Evolutionary conservation across 192 early-diverging fungal species (phyloP).

Genomic region (Radiomyces spectabilis): DNA sequence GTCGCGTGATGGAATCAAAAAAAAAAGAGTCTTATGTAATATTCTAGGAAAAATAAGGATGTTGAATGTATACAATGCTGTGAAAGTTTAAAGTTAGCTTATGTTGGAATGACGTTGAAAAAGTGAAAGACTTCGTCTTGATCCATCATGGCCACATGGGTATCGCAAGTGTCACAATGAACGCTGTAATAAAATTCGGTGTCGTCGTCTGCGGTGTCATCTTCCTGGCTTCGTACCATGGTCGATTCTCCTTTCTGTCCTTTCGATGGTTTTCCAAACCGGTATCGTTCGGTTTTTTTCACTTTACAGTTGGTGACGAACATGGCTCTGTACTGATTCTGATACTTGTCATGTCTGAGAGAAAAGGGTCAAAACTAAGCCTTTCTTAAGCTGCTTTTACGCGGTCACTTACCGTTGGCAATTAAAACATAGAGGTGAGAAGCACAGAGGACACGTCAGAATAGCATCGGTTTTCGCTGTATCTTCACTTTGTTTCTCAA

Average conservation of each 20-base stretch:
- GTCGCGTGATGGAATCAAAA: no score
- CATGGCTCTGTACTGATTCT: conserved; percentile 59
- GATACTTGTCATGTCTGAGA: conserved; percentile 47
- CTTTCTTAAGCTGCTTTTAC: no score
- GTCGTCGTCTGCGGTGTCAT: neutral
- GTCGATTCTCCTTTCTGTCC: neutral
- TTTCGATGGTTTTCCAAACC: conserved; percentile 23
- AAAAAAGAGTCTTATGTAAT: no score
- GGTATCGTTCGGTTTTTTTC: conserved; percentile 31
- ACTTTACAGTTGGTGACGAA: conserved; percentile 58
- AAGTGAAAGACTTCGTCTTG: conserved; percentile 65
- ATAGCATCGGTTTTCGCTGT: conserved; percentile 42
- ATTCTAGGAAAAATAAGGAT: no score
- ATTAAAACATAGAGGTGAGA: conserved; percentile 48
- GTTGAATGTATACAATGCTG: no score
- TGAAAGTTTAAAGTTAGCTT: conserved; percentile 5
- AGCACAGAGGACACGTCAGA: conserved; percentile 54
- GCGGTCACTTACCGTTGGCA: conserved; percentile 60
- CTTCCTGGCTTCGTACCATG: no score
- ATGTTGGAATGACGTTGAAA: conserved; percentile 53
- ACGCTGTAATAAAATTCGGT: conserved; percentile 44
- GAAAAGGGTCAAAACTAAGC: neutral
- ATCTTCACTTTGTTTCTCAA: neutral
- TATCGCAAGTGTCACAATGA: conserved; percentile 47
- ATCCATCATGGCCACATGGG: conserved; percentile 56